Evolutionary conservation across 73 alveolate species (phyloP).

Genomic region (Paraurostyla sp.): DNA sequence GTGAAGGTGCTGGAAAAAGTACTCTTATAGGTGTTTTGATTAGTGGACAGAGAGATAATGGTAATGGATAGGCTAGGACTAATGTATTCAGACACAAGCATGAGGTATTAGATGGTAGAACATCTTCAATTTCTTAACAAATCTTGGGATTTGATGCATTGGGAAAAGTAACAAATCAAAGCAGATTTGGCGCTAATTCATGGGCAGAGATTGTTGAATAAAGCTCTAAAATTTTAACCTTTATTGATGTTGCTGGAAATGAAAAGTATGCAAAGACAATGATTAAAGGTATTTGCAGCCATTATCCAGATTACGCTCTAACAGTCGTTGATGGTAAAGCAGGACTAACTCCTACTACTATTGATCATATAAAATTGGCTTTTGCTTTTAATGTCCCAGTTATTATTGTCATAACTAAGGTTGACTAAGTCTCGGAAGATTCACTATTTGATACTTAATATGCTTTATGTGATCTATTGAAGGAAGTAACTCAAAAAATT

Average conservation of each 20-base stretch:
- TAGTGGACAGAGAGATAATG: conserved; percentile 90
- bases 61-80: conserved; percentile 92
- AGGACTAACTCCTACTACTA: conserved; percentile 79
- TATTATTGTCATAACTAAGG: conserved; percentile 89
- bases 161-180: conserved; percentile 92
- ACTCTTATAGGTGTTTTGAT: conserved; percentile 94
- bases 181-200: conserved; percentile 64
- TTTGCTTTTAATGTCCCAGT: conserved; percentile 93
- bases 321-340: conserved; percentile 86
- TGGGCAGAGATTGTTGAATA: conserved; percentile 80
- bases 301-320: conserved; percentile 92
- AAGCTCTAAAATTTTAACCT: conserved; percentile 80
- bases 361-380: conserved; percentile 87
- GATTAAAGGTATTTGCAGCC: conserved; percentile 86
- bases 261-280: conserved; percentile 92
- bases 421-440: conserved; percentile 65
- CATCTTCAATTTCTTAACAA: conserved; percentile 91
- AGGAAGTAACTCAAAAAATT: conserved; percentile 58
- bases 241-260: conserved; percentile 98
- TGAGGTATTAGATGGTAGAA: conserved; percentile 90
- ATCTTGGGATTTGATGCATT: conserved; percentile 95
- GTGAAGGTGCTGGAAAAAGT: conserved; percentile 89
- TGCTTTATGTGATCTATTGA: conserved; percentile 57
- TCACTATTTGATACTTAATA: conserved; percentile 26
- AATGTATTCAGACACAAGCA: conserved; percentile 91